phyloP scores from a whole-genome alignment of 768 basidiomycete species.

The Lactarius tabidus region DNA sequence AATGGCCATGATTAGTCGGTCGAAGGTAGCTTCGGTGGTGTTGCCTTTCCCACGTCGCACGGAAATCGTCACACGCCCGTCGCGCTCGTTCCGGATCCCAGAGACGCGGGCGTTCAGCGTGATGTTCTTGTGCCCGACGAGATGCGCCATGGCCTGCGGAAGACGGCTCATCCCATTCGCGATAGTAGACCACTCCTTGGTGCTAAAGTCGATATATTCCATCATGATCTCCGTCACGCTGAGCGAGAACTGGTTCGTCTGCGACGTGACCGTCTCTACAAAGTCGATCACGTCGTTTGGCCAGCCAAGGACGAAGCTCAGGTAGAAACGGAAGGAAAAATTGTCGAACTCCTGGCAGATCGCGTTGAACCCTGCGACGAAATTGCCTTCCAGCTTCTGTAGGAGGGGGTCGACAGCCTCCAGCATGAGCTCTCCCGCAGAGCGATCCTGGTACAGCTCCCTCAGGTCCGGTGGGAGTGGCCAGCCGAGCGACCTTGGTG shows the following conservation, averaged over 20 bases:
- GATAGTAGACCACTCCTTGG: constrained; percentile 27
- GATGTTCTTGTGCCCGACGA: constrained; percentile 27
- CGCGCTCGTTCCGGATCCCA: constrained; percentile 15
- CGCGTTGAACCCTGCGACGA: constrained; percentile 20
- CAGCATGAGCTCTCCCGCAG: constrained; percentile 22
- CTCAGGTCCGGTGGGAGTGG: constrained; percentile 2
- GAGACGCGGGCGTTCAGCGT: constrained; percentile 27
- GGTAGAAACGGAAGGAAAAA: constrained; percentile 28
- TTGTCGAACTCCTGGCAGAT: constrained; percentile 25
- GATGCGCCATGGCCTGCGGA: constrained; percentile 26
- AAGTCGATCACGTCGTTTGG: constrained; percentile 27
- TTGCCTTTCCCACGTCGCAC: neutral
- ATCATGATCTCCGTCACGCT: constrained; percentile 30
- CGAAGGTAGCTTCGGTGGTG: constrained; percentile 21
- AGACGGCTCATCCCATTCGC: constrained; percentile 28
- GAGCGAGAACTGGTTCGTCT: constrained; percentile 30
- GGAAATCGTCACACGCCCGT: constrained; percentile 22
- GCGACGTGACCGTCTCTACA: constrained; percentile 28
- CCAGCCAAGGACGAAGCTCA: constrained; percentile 17
- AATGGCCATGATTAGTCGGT: constrained; percentile 28
- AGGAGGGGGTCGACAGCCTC: constrained; percentile 21
- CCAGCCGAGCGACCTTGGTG: constrained; percentile 17
- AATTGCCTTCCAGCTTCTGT: constrained; percentile 18
- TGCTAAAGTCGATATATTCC: constrained; percentile 29
- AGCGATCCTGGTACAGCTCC: constrained; percentile 15